Evolutionary conservation across 2,329 filamentous ascomycete genomes (phyloP), one percentile per base, ranked within the genome.

Genomic region (Didymosphaeria variabile): DNA sequence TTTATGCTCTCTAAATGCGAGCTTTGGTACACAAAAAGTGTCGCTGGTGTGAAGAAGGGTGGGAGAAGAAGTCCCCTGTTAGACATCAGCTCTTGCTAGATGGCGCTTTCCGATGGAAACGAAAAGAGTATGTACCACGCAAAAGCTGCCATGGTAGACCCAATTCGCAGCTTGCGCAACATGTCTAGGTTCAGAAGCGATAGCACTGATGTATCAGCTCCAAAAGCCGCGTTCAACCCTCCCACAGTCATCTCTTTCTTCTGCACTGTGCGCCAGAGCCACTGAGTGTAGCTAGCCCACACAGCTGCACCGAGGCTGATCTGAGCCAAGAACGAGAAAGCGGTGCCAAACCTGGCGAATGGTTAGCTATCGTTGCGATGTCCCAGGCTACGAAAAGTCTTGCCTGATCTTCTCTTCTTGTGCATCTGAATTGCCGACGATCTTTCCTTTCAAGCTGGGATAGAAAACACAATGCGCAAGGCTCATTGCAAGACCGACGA

Each of bases 31-130:
- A 66, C 40, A 34, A 62, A 66, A 7, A 64, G 55, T 2, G 64
- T 66, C 13, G 64, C 64, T 8, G 64, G 62, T 2, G 64, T 66
- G 58, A 66, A 66, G 52, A 66, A 66, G 21, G 63, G 63, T 1
- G 59, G 63, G 7, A 66, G 59, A 0, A 66, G 56, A 3, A 66
- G 57, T 13, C 56, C 55, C 63, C 63, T 65, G n/a, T 9, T 12
- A 9, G 10, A 29, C 12, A 47, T 47, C 23, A 49, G 17, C 17
- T 17, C 36, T 9, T 40, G 23, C 5, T 17, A n/a, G 15, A 3
- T 12, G 49, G 49, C 26, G 12, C 17, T 21, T 51, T 6, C 31
- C 12, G 9, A 44, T n/a, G n/a, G 45, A 7, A 23, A 19, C 12
- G 29, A 36, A 40, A 17, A 32, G 51, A 49, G 19, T 19, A 7